These are phyloP conservation scores for Flaveria trinervia DNA, from an alignment of 129 eudicot genomes.

Conservation along the genomic window DNA sequence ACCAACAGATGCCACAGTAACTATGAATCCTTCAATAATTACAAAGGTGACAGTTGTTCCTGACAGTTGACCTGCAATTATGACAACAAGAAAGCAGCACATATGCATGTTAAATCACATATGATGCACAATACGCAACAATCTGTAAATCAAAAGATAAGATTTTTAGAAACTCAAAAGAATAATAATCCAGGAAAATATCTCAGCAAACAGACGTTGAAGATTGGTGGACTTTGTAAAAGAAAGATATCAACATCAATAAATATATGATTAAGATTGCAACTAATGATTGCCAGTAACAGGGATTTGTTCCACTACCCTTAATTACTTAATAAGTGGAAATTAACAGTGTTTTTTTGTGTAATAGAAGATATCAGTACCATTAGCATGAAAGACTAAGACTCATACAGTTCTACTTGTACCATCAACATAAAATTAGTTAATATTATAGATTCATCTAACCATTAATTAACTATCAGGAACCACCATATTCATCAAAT, in stretches of 20 bases:
- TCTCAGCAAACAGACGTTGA: neutral
- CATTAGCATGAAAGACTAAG: neutral
- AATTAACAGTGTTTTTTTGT: neutral
- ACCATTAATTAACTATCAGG: neutral
- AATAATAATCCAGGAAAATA: neutral
- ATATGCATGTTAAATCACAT: constrained; percentile 7
- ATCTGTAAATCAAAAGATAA: neutral
- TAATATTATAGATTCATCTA: constrained; percentile 2
- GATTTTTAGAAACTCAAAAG: neutral
- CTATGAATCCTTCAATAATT: constrained; percentile 87
- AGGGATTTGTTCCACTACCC: neutral
- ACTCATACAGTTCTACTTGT: neutral
- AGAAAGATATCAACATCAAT: neutral
- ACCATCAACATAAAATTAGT: neutral
- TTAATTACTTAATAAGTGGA: neutral
- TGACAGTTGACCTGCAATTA: constrained; percentile 73
- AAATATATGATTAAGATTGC: neutral
- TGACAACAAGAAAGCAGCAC: constrained; percentile 9
- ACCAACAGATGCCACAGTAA: constrained; percentile 97
- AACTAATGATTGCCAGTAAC: constrained; percentile 6
- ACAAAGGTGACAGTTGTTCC: constrained; percentile 98
- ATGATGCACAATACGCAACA: constrained; percentile 13
- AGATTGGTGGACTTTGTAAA: neutral
- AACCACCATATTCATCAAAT: constrained; percentile 3
- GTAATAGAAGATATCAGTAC: neutral